Percentiles rank a stretch among this genome's conserved stretches.
These are phyloP conservation scores for Fusarium camptoceras DNA, from an alignment of 2,329 filamentous ascomycete species.

Conservation along the genomic window DNA sequence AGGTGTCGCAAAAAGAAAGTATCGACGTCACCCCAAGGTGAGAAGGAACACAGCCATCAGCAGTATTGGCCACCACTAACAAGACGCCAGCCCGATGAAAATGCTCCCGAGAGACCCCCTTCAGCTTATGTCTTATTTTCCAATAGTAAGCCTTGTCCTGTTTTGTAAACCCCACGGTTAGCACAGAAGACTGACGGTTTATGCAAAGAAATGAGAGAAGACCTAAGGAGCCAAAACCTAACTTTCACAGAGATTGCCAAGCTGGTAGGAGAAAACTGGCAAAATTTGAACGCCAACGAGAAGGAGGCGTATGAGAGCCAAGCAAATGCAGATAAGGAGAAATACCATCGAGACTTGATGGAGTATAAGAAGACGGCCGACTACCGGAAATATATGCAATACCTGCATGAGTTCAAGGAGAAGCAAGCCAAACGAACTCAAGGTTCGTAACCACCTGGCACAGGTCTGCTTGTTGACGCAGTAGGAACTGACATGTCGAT, in stretches of 20 bases:
- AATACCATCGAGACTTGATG: slow-evolving; percentile 76
- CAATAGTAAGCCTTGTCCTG: slow-evolving; percentile 70
- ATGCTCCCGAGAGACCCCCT: slow-evolving; percentile 82
- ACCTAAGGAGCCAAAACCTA: slow-evolving; percentile 79
- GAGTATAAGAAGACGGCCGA: slow-evolving; percentile 82
- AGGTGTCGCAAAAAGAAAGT: slow-evolving; percentile 74
- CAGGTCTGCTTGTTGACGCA: background rate
- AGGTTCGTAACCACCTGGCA: slow-evolving; percentile 56
- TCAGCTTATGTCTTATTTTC: slow-evolving; percentile 90
- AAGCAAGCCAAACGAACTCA: slow-evolving; percentile 71
- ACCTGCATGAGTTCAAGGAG: slow-evolving; percentile 81
- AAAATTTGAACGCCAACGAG: slow-evolving; percentile 72
- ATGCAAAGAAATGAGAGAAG: slow-evolving; percentile 76
- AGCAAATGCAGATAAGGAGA: slow-evolving; percentile 79
- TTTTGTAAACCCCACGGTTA: background rate
- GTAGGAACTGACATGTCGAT: slow-evolving; percentile 13
- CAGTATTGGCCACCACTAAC: slow-evolving; percentile 3
- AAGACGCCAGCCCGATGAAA: slow-evolving; percentile 72
- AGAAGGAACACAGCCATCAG: slow-evolving; percentile 33
- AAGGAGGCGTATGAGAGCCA: slow-evolving; percentile 80
- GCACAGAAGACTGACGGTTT: slow-evolving; percentile 2
- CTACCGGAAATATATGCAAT: slow-evolving; percentile 76
- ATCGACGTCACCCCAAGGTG: slow-evolving; percentile 81
- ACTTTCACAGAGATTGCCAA: slow-evolving; percentile 89
- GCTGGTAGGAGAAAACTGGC: slow-evolving; percentile 84